phyloP scores from a whole-genome alignment of 257 asterid species.

The Orobanche coerulescens region DNA sequence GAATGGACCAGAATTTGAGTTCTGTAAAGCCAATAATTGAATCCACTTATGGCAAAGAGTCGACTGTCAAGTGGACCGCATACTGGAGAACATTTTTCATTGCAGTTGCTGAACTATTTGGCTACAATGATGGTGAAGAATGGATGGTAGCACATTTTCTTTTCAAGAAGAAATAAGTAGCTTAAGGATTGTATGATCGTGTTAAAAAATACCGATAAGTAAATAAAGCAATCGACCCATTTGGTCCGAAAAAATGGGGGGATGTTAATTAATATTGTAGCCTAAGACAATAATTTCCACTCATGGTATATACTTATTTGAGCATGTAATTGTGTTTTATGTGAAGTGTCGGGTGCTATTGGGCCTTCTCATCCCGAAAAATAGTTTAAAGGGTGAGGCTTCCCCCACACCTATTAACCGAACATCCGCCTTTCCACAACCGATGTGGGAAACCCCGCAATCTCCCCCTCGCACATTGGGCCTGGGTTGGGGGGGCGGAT shows the following conservation, averaged over 20 bases:
- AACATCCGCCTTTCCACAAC: too few species aligned
- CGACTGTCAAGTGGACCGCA: constrained; percentile 80
- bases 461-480: too few species aligned
- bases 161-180: constrained; percentile 51
- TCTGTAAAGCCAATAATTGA: constrained; percentile 70
- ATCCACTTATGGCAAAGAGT: constrained; percentile 82
- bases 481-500: too few species aligned
- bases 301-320: not conserved
- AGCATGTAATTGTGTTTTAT: not conserved
- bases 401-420: too few species aligned
- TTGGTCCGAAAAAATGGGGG: too few species aligned
- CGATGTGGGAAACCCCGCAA: too few species aligned
- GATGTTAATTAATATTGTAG: too few species aligned
- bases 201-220: not conserved
- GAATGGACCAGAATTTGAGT: constrained; percentile 56
- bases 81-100: constrained; percentile 94
- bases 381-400: too few species aligned
- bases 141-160: constrained; percentile 88
- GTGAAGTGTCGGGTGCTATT: too few species aligned
- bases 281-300: too few species aligned
- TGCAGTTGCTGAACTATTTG: constrained; percentile 72
- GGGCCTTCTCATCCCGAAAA: too few species aligned
- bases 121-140: constrained; percentile 80
- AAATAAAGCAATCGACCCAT: not conserved
- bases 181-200: not conserved